Evolutionary conservation across 2,329 filamentous ascomycete genomes (phyloP).

Genomic region (Ophiostoma australiae): DNA sequence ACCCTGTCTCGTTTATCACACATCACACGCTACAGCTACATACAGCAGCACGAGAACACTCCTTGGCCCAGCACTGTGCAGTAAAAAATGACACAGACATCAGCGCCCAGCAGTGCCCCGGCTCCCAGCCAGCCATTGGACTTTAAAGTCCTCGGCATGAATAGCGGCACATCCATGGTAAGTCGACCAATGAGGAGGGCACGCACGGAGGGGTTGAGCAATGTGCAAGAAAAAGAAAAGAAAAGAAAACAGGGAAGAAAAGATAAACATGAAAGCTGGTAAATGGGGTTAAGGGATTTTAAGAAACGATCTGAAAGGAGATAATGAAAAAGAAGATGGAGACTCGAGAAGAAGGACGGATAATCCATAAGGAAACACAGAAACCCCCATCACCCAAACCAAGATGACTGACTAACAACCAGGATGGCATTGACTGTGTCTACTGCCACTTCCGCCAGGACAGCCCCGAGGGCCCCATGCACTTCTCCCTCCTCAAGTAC

Average conservation of each 20-base stretch:
- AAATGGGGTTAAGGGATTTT: neutral
- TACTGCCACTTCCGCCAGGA: slow-evolving; percentile 53
- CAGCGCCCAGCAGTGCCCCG: slow-evolving; percentile 6
- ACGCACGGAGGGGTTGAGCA: neutral
- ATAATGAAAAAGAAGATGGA: neutral
- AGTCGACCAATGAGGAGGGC: slow-evolving; percentile 12
- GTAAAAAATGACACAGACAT: neutral
- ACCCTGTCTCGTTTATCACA: neutral
- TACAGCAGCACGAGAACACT: neutral
- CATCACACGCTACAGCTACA: neutral
- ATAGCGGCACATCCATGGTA: slow-evolving; percentile 49
- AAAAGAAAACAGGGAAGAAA: neutral
- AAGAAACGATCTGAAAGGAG: neutral
- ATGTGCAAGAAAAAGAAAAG: neutral
- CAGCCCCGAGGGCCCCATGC: slow-evolving; percentile 47
- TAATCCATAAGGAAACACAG: neutral
- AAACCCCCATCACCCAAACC: neutral
- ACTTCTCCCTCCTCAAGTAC: slow-evolving; percentile 54
- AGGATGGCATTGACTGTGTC: slow-evolving; percentile 57
- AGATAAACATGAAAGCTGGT: neutral
- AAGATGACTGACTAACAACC: neutral
- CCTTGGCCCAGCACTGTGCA: neutral
- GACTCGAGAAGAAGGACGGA: too few species aligned
- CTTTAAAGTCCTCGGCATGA: slow-evolving; percentile 51
- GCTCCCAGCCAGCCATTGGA: slow-evolving; percentile 37